These are phyloP conservation scores for Jacaranda mimosifolia DNA, from an alignment of 257 asterid species.

Conservation along the genomic window DNA sequence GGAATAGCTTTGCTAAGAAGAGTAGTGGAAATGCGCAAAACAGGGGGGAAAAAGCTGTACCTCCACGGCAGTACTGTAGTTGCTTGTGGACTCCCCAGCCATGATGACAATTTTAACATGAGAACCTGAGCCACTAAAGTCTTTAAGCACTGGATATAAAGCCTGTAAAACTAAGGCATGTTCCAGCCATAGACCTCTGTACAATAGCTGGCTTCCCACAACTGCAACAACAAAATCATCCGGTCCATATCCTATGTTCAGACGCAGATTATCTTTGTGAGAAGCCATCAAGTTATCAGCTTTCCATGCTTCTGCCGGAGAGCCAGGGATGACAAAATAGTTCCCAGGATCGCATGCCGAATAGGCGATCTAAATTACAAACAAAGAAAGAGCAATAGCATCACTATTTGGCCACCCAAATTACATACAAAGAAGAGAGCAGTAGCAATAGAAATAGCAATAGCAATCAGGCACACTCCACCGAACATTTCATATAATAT, in stretches of 20 bases:
- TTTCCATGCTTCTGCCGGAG: slow-evolving; percentile 76
- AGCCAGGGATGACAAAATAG: slow-evolving; percentile 88
- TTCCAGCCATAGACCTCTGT: slow-evolving; percentile 90
- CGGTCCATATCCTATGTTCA: slow-evolving; percentile 47
- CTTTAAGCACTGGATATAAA: slow-evolving; percentile 61
- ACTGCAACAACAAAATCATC: slow-evolving; percentile 68
- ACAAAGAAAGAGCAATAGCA: slow-evolving; percentile 19
- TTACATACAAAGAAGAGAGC: neutral
- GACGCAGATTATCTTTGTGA: slow-evolving; percentile 41
- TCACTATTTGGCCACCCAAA: neutral
- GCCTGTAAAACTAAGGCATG: slow-evolving; percentile 87
- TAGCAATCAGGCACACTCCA: too few species aligned
- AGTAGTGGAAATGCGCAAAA: neutral
- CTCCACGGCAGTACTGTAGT: slow-evolving; percentile 78
- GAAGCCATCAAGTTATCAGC: slow-evolving; percentile 51
- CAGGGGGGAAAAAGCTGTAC: slow-evolving; percentile 46
- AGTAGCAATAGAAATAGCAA: neutral
- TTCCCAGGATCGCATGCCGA: slow-evolving; percentile 88
- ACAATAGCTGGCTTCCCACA: slow-evolving; percentile 77
- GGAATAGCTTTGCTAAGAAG: neutral
- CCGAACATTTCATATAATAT: too few species aligned
- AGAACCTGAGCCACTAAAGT: slow-evolving; percentile 57
- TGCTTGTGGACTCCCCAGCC: slow-evolving; percentile 63
- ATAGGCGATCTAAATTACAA: slow-evolving; percentile 71
- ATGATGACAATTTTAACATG: slow-evolving; percentile 69